These are phyloP conservation scores for Verruconis gallopava DNA, from an alignment of 2,329 filamentous ascomycete species.

Conservation along the genomic window DNA sequence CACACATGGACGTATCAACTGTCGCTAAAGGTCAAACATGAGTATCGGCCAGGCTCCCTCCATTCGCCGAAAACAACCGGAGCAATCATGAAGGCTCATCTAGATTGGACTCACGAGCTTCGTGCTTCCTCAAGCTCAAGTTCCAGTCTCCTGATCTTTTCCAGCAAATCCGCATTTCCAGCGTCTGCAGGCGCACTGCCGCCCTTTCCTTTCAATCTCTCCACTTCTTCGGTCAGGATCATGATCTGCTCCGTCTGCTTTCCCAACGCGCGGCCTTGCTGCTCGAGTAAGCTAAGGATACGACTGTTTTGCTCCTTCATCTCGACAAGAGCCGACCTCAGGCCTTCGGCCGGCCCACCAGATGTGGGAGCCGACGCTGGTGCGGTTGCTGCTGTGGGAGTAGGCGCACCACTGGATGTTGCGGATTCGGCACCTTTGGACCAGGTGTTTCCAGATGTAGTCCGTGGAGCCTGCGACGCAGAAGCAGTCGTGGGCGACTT, in stretches of 20 bases:
- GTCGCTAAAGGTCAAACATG: too few relatives aligned
- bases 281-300: conserved; percentile 47
- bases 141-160: conserved; percentile 27
- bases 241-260: conserved; percentile 67
- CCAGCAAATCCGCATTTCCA: conserved; percentile 26
- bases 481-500: conserved; percentile 21
- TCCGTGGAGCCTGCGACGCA: conserved; percentile 25
- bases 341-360: conserved; percentile 35
- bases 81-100: too few relatives aligned
- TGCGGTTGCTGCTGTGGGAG: conserved; percentile 19
- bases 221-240: conserved; percentile 58
- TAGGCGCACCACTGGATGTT: not conserved
- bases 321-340: conserved; percentile 56
- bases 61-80: too few relatives aligned
- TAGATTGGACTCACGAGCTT: conserved; percentile 3
- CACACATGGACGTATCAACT: too few relatives aligned
- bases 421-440: not conserved
- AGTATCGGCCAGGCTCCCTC: too few relatives aligned
- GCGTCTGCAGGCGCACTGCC: conserved; percentile 11
- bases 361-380: conserved; percentile 27
- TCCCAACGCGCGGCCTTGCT: conserved; percentile 64
- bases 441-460: conserved; percentile 13
- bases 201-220: conserved; percentile 50
- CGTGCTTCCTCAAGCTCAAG: conserved; percentile 26
- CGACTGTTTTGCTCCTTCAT: conserved; percentile 43